Base-by-base conservation (phyloP, 352 stramenopile species). In the Pythium insidiosum region DNA sequence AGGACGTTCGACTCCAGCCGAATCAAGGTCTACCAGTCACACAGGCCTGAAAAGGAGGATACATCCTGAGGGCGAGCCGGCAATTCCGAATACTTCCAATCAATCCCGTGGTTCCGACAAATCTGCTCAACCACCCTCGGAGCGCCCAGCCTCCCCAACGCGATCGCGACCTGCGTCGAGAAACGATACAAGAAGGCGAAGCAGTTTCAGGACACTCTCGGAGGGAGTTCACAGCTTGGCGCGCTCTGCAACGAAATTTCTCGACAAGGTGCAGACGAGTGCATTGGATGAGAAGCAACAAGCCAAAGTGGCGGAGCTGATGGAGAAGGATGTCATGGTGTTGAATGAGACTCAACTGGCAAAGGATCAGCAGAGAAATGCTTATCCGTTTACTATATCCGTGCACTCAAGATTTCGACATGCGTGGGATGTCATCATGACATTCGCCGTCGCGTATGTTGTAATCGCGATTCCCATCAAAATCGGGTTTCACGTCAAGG, bases 351-450 rank as follows among this genome's bases (percentile, higher is more conserved):
- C 58, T 19, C 69, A 85, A 36, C 53, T 85, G 19, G 67, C 67
- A 9, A 58, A 81, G 41, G 83, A 68, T 20, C 73, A 85, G 29
- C 47, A 73, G 40, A 58, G 56, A 23, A 80, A 63, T 23, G 57
- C 64, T 4, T 38, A 79, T 33, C 60, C 58, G 15, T 63, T 81
- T 29, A 80, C 67, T 6, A 81, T 83, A 21, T 83, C 73, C 18
- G 50, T 79, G 19, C 65, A 83, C 51, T 85, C 73, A 2, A 63
- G 47, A 4, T 85, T 80, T 18, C 68, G 71, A 0, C 60, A 65
- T 22, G 81, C 67, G 73, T 83, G 67, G 68, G 69, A 83, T 47
- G 61, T 85, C 16, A 23, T 76, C 11, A 66, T 83, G 23, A 71
- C 69, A 0, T 38, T 73, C 11, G 69, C 60, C 11, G 73, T 70